Percentiles rank a stretch among this genome's conserved stretches.
These are phyloP conservation scores for Porodaedalea pini DNA, from an alignment of 1,284 basidiomycete species.

Conservation along the genomic window DNA sequence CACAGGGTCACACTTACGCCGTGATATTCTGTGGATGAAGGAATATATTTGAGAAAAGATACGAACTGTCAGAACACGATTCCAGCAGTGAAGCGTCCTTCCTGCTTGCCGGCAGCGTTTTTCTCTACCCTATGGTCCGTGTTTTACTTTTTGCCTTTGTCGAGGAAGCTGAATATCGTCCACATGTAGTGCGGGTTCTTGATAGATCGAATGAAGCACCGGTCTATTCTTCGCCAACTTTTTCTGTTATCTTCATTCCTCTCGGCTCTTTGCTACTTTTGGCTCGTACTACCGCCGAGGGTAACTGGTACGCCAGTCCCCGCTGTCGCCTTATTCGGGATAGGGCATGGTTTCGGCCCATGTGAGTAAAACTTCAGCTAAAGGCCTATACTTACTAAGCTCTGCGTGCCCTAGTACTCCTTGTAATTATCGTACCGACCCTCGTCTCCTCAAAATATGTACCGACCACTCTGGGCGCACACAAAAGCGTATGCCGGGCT, in stretches of 20 bases:
- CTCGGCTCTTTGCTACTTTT: constrained; percentile 61
- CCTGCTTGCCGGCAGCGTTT: constrained; percentile 68
- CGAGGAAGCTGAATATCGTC: background rate
- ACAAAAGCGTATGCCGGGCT: constrained; percentile 63
- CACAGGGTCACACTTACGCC: background rate
- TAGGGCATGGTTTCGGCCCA: constrained; percentile 73
- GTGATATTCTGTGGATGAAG: constrained; percentile 33
- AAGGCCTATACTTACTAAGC: constrained; percentile 7
- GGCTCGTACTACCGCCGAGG: constrained; percentile 59
- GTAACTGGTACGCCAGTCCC: constrained; percentile 58
- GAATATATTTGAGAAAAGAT: constrained; percentile 73
- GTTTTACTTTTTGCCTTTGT: background rate
- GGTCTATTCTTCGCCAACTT: constrained; percentile 54
- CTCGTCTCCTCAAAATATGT: constrained; percentile 70
- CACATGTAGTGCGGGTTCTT: constrained; percentile 53
- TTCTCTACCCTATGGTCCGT: constrained; percentile 68
- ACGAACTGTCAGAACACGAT: constrained; percentile 53
- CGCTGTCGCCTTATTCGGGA: constrained; percentile 58
- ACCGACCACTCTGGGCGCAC: constrained; percentile 73
- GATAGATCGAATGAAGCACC: constrained; percentile 54
- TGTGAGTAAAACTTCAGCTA: constrained; percentile 38
- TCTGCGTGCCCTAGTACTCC: constrained; percentile 44
- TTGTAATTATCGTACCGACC: constrained; percentile 72
- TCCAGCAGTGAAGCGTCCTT: constrained; percentile 68
- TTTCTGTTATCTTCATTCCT: constrained; percentile 59